Base-by-base conservation (phyloP, 331 rosid genomes). In the Cucumis variabilis region DNA sequence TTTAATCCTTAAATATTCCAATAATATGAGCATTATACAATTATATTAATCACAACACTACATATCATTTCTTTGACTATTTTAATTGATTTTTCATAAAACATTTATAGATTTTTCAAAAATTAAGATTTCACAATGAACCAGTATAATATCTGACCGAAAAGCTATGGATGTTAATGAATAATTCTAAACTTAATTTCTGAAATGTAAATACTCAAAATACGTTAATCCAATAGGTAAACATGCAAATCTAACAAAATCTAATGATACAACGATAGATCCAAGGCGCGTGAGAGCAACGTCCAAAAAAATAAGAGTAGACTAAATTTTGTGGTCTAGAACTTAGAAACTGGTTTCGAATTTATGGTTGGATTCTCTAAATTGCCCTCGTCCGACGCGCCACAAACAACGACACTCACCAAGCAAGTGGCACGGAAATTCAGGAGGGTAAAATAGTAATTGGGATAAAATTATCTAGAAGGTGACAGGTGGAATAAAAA, bases 401-500 rank as follows among this genome's bases (percentile, higher is more conserved):
- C 25, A 33, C 65, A 89, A 23, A 89, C 20, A 63, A 90, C 48
- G 84, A 82, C 24, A 63, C 82, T 75, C 20, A n/a, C n/a, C 70
- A 50, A 1, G 14, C 10, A 10, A 46, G 44, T 13, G 9, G 50
- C 50, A 30, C 5, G 9, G 11, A 10, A 72, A 33, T 23, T 33
- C 0, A 0, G 2, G 84, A 84, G 94, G 92, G 62, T 12, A 80
- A 11, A 75, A 80, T 12, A 0, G 88, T 65, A 88, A 77, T 50
- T 48, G 23, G n/a, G 0, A 69, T 27, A 23, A 19, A 6, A 20
- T 0, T 6, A 2, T 16, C n/a, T 55, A 0, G 62, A 15, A 66
- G 21, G 25, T 55, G 82, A 74, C 89, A 86, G 77, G 76, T 89
- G 92, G 88, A 82, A 46, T 53, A n/a, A 33, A 63, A 27, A 46